Evolutionary conservation across 1,284 basidiomycete genomes (phyloP).

Genomic region (Puccinia coronata): DNA sequence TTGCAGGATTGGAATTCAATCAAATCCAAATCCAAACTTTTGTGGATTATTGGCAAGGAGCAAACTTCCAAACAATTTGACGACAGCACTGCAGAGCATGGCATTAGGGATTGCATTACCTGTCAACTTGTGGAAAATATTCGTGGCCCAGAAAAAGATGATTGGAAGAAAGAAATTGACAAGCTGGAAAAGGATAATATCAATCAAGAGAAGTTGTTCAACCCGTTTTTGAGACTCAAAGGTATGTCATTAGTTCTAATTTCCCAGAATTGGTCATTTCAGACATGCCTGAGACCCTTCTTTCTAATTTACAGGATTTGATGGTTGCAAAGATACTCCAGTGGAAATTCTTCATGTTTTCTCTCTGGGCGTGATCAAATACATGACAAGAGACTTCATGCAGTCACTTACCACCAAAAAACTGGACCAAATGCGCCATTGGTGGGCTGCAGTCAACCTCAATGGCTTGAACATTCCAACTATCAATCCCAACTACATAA

Average conservation of each 20-base stretch:
- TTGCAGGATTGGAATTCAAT: background rate
- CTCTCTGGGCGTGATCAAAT: background rate
- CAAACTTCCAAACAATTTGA: background rate
- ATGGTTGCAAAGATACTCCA: slow-evolving; percentile 2
- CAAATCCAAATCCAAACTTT: background rate
- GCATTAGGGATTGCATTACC: background rate
- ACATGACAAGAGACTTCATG: background rate
- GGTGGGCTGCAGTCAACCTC: slow-evolving; percentile 57
- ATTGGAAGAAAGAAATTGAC: background rate
- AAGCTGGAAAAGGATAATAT: background rate
- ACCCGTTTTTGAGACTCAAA: background rate
- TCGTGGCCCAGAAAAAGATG: background rate
- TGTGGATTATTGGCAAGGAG: background rate
- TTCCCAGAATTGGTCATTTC: background rate
- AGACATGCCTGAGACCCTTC: background rate
- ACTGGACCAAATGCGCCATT: background rate
- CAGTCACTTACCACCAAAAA: background rate
- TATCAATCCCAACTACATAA: slow-evolving; percentile 55
- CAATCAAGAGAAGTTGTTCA: background rate
- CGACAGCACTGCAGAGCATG: background rate
- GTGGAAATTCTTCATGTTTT: slow-evolving; percentile 16
- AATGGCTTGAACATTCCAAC: slow-evolving; percentile 53
- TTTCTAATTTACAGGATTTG: background rate
- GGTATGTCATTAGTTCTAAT: background rate
- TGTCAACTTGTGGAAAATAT: background rate